Base-by-base conservation (phyloP, 441 rosid genomes). In the Erodium trifolium region DNA sequence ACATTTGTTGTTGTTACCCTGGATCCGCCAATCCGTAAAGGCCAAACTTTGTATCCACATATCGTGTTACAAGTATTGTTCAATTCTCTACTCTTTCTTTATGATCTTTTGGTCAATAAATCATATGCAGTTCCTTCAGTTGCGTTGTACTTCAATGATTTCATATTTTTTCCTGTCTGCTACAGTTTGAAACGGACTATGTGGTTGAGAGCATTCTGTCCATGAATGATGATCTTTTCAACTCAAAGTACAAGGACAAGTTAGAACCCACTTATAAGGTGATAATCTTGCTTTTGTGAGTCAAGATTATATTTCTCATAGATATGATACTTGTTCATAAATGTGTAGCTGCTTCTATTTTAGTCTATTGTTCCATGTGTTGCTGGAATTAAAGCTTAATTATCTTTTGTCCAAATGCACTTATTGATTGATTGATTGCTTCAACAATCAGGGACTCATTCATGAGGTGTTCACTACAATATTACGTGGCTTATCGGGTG, bases 11-110 rank as follows among this genome's bases (percentile, higher is more conserved):
- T 93, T 67, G 85, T 93, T 66, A 87, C 96, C 63, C 90, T 93
- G 68, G 97, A 93, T 81, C 99, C 99, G 43, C 96, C 97, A 19
- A 93, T 93, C 71, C 93, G 96, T 19, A 93, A 93, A 82, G 99
- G 96, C 71, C 96, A 89, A 81, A 93, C 99, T 19, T 65, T 93
- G 80, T 93, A 91, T 67, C 97, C 97, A 1, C 99, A 94, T 77
- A 90, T 94, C 66, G 99, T 94, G 67, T 75, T 92, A 83, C 97
- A 92, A 96, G 97, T 94, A 85, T 75, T 68, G 12, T 66, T 68
- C 27, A 34, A 67, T 45, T 31, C 45, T 29, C 63, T 68, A 31
- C 37, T 14, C 41, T 62, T 18, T 14, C 8, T 18, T 9, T 34
- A 72, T 23, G 14, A 1, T 70, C 67, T 71, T 97, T 91, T 51